Evolutionary conservation across 2,329 filamentous ascomycete species (phyloP).

Genomic region (Coniosporium tulheliwenetii): DNA sequence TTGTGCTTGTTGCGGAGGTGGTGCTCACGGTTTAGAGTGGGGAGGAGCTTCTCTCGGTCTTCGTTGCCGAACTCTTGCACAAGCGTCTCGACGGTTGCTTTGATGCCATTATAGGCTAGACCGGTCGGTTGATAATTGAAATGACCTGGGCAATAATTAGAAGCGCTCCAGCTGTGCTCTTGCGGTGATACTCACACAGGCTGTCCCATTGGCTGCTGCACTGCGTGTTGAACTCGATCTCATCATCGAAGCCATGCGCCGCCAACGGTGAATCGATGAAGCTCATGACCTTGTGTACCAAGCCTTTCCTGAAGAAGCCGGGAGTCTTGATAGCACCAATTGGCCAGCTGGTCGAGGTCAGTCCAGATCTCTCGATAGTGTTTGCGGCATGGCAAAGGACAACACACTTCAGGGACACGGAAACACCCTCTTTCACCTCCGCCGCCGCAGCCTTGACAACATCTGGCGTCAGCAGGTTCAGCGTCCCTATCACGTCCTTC

Average conservation of each 20-base stretch:
- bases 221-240: conserved; percentile 36
- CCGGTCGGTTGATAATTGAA: conserved; percentile 27
- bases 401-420: conserved; percentile 37
- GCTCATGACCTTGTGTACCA: conserved; percentile 18
- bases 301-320: conserved; percentile 16
- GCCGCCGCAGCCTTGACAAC: conserved; percentile 25
- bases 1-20: conserved; percentile 8
- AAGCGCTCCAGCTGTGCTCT: too few relatives aligned
- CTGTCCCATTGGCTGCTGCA: conserved; percentile 41
- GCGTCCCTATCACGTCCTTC: conserved; percentile 34
- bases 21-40: conserved; percentile 5
- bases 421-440: conserved; percentile 32
- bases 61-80: conserved; percentile 12
- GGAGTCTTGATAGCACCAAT: conserved; percentile 9
- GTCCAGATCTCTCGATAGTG: background rate
- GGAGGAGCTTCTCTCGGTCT: conserved; percentile 2
- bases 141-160: conserved; percentile 16
- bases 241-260: conserved; percentile 8
- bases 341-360: conserved; percentile 4
- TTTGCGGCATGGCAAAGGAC: conserved; percentile 4
- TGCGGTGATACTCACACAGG: conserved; percentile 10
- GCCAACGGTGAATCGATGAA: conserved; percentile 8
- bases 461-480: conserved; percentile 36
- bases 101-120: conserved; percentile 34
- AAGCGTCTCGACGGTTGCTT: conserved; percentile 14